Percentiles rank a stretch among this genome's conserved stretches.
These are phyloP conservation scores for Mantamonas sphyraenae DNA, from an alignment of 78 protist genomes.

Conservation along the genomic window DNA sequence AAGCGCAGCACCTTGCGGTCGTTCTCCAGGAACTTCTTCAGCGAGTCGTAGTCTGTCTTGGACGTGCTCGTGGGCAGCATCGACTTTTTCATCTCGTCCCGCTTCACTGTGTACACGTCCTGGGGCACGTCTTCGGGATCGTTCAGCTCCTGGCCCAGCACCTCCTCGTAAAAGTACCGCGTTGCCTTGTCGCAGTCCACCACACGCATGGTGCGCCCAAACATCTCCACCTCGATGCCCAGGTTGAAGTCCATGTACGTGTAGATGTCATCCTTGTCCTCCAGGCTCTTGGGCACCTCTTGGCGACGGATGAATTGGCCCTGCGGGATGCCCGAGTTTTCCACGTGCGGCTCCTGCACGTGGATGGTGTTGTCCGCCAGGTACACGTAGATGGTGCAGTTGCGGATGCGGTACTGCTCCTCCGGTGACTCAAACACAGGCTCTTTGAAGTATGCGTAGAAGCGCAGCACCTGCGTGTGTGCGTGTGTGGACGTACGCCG, in stretches of 20 bases:
- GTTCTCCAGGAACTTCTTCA: conserved; percentile 3
- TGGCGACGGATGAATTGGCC: conserved; percentile 38
- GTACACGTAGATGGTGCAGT: background rate
- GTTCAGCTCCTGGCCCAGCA: background rate
- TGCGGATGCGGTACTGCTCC: conserved; percentile 37
- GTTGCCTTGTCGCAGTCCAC: conserved; percentile 51
- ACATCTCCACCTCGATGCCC: conserved; percentile 29
- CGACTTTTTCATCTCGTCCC: background rate
- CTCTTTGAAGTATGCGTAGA: conserved; percentile 47
- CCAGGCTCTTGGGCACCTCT: background rate
- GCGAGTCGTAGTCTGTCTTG: background rate
- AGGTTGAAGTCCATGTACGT: conserved; percentile 32
- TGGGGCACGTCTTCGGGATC: background rate
- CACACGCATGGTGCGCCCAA: conserved; percentile 30
- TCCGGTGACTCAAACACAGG: conserved; percentile 13
- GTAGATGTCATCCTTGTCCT: background rate
- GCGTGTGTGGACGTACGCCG: background rate
- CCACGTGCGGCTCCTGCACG: conserved; percentile 27
- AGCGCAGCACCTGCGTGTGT: conserved; percentile 30
- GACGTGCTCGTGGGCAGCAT: background rate
- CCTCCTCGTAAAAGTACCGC: background rate
- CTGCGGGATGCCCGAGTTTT: conserved; percentile 49
- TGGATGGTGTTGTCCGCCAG: conserved; percentile 43
- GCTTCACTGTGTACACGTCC: background rate
- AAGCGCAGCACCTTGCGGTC: conserved; percentile 29